Percentiles rank a stretch among this genome's conserved stretches.
These are phyloP conservation scores for Dendryphion nanum DNA, from an alignment of 2,329 filamentous ascomycete genomes.

Conservation along the genomic window DNA sequence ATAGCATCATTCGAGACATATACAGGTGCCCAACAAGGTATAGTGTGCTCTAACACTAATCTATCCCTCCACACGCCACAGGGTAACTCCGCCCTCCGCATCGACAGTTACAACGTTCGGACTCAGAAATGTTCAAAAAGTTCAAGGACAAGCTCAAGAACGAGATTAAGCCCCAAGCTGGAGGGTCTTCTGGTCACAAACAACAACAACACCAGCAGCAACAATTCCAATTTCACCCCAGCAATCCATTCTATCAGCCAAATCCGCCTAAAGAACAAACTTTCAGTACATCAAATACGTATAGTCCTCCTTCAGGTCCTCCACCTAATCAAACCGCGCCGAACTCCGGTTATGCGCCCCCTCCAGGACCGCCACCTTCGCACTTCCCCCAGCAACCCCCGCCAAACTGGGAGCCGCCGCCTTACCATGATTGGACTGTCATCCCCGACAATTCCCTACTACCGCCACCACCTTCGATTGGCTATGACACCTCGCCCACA, in stretches of 20 bases:
- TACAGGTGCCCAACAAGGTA: too few relatives aligned
- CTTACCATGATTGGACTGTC: conserved; percentile 69
- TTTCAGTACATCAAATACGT: not conserved
- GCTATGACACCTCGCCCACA: conserved; percentile 63
- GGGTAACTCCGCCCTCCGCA: too few relatives aligned
- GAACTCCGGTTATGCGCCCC: conserved; percentile 20
- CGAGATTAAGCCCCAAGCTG: conserved; percentile 10
- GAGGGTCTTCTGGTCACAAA: conserved; percentile 13
- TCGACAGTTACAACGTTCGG: too few relatives aligned
- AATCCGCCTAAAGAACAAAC: conserved; percentile 11
- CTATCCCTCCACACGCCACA: too few relatives aligned
- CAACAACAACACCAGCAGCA: conserved; percentile 21
- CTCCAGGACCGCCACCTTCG: conserved; percentile 29
- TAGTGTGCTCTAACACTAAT: too few relatives aligned
- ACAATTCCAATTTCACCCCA: conserved; percentile 20
- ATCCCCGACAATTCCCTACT: conserved; percentile 72
- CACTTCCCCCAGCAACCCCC: conserved; percentile 28
- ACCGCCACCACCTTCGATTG: conserved; percentile 69
- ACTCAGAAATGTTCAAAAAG: conserved; percentile 41
- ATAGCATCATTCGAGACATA: too few relatives aligned
- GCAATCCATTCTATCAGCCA: conserved; percentile 23
- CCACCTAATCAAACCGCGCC: conserved; percentile 19
- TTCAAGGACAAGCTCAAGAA: conserved; percentile 35
- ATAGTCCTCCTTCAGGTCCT: conserved; percentile 12
- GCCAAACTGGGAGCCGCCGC: conserved; percentile 47